Evolutionary conservation across 306 rosid species (phyloP), one percentile per base, ranked within the genome.

Genomic region (Prunus mongolica): DNA sequence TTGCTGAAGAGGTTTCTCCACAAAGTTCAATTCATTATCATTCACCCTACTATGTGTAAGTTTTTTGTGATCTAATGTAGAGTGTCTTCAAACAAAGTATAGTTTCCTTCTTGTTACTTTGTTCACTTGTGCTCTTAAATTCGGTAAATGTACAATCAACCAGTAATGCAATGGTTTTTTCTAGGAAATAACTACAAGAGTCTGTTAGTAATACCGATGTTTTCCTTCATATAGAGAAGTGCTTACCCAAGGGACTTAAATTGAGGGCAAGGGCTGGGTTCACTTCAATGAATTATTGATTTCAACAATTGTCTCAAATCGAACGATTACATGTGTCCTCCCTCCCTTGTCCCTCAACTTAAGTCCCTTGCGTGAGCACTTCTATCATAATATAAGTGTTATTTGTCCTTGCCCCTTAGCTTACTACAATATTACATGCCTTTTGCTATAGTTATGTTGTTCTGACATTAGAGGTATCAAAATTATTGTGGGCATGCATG

Each of bases 11-110:
- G 30, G 65, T 65, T 64, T 80, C 89, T 79, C 57, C 88, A 30
- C 71, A 51, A 82, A 85, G 30, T 62, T 76, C 83, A 70, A 47
- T 28, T 66, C 56, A 41, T 80, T 58, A 19, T 65, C 57, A 73
- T 69, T 90, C 90, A 57, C 89, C 90, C 57, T 82, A 75, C 74
- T 71, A 55, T 46, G 88, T 69, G 96, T 82, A 71, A 84, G 89
- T 67, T 67, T 67, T 66, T 38, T 2, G 30, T 30, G 12, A 71
- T n/a, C 3, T 30, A 34, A 2, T 51, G 50, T 16, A 61, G 22
- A 9, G 13, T 30, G 44, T 44, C 12, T 6, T 44, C 54, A 14
- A 4, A 73, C 6, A 6, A 3, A 2, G 25, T 27, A 18, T 54
- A 12, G 28, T 71, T n/a, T 12, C 5, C 19, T 69, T 69, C 60